Percentiles rank a stretch among this genome's conserved stretches.
Conservation (phyloP, 228 moss, liverwort and hornwort species). For the Sphagnum magellanicum region DNA sequence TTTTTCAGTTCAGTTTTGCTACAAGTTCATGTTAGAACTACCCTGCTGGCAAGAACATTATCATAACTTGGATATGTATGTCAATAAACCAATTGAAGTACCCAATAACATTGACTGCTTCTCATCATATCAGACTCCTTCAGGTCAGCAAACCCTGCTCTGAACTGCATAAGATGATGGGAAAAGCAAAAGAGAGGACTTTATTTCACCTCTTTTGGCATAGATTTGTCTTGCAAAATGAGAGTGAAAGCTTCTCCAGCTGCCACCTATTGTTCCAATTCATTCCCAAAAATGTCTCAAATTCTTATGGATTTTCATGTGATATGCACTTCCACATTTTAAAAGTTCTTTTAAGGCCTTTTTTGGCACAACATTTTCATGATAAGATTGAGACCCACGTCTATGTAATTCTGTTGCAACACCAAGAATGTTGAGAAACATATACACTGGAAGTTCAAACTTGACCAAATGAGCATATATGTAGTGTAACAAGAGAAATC, state of each 20-base stretch:
- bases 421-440: not conserved
- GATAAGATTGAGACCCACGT: no score
- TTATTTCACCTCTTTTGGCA: conserved; percentile 74
- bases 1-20: no score
- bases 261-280: conserved; percentile 33
- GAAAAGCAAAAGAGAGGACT: no score
- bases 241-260: conserved; percentile 62
- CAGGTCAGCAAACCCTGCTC: not conserved
- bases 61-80: no score
- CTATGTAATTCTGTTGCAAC: not conserved
- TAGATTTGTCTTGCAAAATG: conserved; percentile 49
- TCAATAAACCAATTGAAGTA: no score
- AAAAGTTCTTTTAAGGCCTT: not conserved
- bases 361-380: no score
- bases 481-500: not conserved
- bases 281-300: not conserved
- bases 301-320: not conserved
- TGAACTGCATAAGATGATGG: not conserved
- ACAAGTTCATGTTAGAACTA: no score
- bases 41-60: no score
- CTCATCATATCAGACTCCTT: not conserved
- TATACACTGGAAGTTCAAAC: no score
- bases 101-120: no score
- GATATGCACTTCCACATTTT: not conserved
- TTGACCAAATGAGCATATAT: no score